phyloP scores from a whole-genome alignment of 768 basidiomycete species.

The Hebeloma cylindrosporum region DNA sequence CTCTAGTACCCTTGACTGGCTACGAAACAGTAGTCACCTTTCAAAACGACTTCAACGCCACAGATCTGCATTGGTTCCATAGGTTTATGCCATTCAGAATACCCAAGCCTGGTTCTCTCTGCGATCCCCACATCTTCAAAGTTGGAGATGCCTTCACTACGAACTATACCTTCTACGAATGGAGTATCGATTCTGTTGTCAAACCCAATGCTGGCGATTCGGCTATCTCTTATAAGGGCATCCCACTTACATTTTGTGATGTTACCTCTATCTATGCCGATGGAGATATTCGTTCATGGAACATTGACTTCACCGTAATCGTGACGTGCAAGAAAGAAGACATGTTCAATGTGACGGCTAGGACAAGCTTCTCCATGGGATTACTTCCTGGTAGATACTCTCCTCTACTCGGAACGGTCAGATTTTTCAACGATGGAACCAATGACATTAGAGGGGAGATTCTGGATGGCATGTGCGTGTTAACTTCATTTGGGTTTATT shows the following conservation, averaged over 20 bases:
- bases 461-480: constrained; percentile 12
- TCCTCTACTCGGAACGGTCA: constrained; percentile 15
- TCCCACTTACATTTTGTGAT: constrained; percentile 26
- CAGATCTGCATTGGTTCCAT: constrained; percentile 24
- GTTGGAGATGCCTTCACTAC: constrained; percentile 27
- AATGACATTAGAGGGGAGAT: constrained; percentile 9
- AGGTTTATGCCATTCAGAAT: constrained; percentile 19
- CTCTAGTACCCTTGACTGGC: constrained; percentile 24
- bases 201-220: constrained; percentile 25
- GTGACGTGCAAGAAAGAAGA: constrained; percentile 17
- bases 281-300: constrained; percentile 19
- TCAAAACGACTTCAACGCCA: constrained; percentile 25
- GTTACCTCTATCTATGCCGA: constrained; percentile 21
- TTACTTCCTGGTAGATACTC: constrained; percentile 20
- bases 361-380: constrained; percentile 17
- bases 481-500: not conserved
- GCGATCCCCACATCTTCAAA: constrained; percentile 25
- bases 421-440: constrained; percentile 9
- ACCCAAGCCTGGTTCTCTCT: constrained; percentile 25
- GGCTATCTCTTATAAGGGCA: constrained; percentile 23
- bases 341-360: constrained; percentile 16
- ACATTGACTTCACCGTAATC: constrained; percentile 21
- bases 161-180: constrained; percentile 27
- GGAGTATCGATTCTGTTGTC: constrained; percentile 21
- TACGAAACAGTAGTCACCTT: constrained; percentile 28